A percentile compares a stretch with the other conserved stretches of the same genome.
Evolutionary conservation across 257 asterid species (phyloP).

Genomic region (Echium plantagineum): DNA sequence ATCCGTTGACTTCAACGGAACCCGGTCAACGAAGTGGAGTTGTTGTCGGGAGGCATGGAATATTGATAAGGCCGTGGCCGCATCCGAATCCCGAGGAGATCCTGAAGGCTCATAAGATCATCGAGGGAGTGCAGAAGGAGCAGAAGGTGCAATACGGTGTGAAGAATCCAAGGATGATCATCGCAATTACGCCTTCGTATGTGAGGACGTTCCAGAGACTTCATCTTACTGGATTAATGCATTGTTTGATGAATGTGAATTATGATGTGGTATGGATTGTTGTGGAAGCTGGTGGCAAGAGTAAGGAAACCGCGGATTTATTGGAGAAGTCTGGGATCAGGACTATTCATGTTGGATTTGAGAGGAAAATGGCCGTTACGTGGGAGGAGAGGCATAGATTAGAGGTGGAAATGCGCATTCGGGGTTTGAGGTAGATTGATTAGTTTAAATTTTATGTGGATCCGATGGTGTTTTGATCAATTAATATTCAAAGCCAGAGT

Average conservation of each 20-base stretch:
- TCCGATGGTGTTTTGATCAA: too few relatives aligned
- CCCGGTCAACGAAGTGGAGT: constrained; percentile 40
- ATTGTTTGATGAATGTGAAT: constrained; percentile 77
- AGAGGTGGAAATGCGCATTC: constrained; percentile 81
- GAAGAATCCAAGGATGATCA: constrained; percentile 59
- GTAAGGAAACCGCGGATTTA: constrained; percentile 69
- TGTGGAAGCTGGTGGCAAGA: constrained; percentile 74
- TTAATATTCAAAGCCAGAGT: too few relatives aligned
- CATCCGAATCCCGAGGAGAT: constrained; percentile 95
- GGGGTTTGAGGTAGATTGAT: constrained; percentile 89
- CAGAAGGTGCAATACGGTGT: constrained; percentile 79
- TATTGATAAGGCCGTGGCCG: constrained; percentile 94
- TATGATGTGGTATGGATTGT: constrained; percentile 86
- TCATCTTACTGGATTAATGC: constrained; percentile 96
- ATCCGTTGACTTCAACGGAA: constrained; percentile 9
- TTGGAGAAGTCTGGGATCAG: constrained; percentile 58
- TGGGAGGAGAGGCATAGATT: constrained; percentile 86
- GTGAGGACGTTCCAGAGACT: constrained; percentile 87
- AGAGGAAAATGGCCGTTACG: constrained; percentile 53
- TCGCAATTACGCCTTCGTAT: constrained; percentile 82
- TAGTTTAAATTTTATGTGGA: neutral
- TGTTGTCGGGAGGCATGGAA: constrained; percentile 96
- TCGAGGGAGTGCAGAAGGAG: constrained; percentile 79
- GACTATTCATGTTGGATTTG: constrained; percentile 57
- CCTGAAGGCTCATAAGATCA: constrained; percentile 75